phyloP scores from a whole-genome alignment of 179 eudicot species.

The Monotropa hypopitys region DNA sequence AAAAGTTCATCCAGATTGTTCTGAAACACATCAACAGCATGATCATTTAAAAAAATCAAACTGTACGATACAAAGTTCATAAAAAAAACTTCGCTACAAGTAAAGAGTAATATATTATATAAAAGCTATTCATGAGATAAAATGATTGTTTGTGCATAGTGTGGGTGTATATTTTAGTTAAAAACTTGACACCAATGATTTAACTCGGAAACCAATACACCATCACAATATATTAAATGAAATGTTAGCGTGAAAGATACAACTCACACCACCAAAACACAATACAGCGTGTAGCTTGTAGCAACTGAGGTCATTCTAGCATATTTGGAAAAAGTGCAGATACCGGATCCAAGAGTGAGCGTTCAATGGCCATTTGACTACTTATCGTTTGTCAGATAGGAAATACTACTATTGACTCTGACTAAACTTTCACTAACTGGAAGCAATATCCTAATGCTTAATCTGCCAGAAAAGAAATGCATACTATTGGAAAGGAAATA shows the following conservation, averaged over 20 bases:
- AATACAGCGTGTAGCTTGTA: not conserved
- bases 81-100: not conserved
- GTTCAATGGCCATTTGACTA: not conserved
- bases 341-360: not conserved
- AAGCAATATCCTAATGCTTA: too few relatives aligned
- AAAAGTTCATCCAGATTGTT: constrained; percentile 98
- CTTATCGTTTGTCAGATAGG: not conserved
- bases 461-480: too few relatives aligned
- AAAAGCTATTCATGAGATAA: not conserved
- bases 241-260: not conserved
- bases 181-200: not conserved
- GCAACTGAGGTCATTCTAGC: not conserved
- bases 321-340: not conserved
- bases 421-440: too few relatives aligned
- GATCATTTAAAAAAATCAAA: not conserved
- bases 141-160: not conserved
- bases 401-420: not conserved
- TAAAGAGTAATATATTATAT: not conserved
- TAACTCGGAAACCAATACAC: not conserved
- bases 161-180: not conserved
- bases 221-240: not conserved
- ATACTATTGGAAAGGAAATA: too few relatives aligned
- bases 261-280: not conserved
- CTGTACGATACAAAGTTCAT: not conserved
- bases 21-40: constrained; percentile 35